Evolutionary conservation across 306 rosid genomes (phyloP).

Genomic region (Psophocarpus tetragonolobus): DNA sequence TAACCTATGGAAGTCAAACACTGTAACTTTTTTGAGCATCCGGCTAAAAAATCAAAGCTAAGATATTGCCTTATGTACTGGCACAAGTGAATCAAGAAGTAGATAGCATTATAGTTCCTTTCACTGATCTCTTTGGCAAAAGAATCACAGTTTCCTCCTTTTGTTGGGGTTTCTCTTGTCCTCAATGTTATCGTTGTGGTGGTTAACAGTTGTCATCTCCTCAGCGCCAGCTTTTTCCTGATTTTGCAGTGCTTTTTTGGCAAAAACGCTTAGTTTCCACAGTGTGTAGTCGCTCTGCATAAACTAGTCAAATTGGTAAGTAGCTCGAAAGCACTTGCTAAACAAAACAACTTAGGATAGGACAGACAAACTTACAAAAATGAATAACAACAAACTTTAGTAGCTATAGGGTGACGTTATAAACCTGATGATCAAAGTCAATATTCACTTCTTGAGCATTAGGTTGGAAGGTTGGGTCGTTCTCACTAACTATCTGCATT

Average conservation of each 20-base stretch:
- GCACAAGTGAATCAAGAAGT: conserved; percentile 34
- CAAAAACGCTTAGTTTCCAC: conserved; percentile 63
- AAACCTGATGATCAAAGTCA: conserved; percentile 78
- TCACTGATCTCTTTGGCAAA: conserved; percentile 39
- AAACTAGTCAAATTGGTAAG: conserved; percentile 2
- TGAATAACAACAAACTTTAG: background rate
- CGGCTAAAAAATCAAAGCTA: background rate
- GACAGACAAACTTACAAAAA: background rate
- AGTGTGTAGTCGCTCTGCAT: conserved; percentile 65
- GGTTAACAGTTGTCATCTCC: conserved; percentile 14
- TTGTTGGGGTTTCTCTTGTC: conserved; percentile 46
- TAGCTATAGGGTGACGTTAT: conserved; percentile 4
- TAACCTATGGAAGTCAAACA: background rate
- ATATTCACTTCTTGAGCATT: conserved; percentile 58
- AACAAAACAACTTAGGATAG: background rate
- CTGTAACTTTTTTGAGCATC: background rate
- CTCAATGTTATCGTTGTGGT: conserved; percentile 30
- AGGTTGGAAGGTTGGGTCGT: conserved; percentile 63
- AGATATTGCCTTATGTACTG: background rate
- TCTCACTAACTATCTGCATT: conserved; percentile 59
- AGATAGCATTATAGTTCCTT: conserved; percentile 43
- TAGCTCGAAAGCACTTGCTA: background rate
- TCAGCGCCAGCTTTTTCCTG: conserved; percentile 31
- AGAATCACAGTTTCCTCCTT: conserved; percentile 49
- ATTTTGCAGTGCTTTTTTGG: conserved; percentile 49